phyloP scores from a whole-genome alignment of 139 green algal species.

The Diplosphaera chodatii region DNA sequence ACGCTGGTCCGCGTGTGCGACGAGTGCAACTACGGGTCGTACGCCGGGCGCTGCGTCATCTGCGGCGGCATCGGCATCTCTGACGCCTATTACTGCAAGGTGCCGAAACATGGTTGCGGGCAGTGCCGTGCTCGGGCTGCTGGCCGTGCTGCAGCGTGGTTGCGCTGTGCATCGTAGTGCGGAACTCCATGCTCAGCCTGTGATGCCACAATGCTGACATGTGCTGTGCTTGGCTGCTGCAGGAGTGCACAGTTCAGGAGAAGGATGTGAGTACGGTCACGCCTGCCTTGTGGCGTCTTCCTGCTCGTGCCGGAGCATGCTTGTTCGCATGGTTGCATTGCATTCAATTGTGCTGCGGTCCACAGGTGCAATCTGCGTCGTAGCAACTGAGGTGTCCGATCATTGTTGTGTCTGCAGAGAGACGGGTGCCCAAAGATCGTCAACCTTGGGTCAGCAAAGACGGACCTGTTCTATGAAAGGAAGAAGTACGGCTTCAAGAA shows the following conservation, averaged over 20 bases:
- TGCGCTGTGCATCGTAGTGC: no score
- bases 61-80: slow-evolving; percentile 90
- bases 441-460: slow-evolving; percentile 93
- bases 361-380: no score
- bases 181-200: no score
- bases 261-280: slow-evolving; percentile 75
- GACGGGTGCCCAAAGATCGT: slow-evolving; percentile 99
- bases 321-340: no score
- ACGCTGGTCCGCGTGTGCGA: slow-evolving; percentile 97
- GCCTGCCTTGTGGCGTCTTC: background rate
- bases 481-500: slow-evolving; percentile 42
- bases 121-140: no score
- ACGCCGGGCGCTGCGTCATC: slow-evolving; percentile 94
- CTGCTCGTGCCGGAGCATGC: no score
- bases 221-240: background rate
- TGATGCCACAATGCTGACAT: no score
- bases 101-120: background rate
- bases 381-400: no score
- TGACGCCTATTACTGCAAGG: slow-evolving; percentile 99
- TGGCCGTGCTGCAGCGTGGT: background rate
- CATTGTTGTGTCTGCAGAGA: slow-evolving; percentile 48
- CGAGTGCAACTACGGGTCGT: slow-evolving; percentile 98
- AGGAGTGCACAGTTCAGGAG: slow-evolving; percentile 92
- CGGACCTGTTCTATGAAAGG: slow-evolving; percentile 86
- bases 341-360: no score